These are phyloP conservation scores for Nectriaceae sp. DNA, from an alignment of 2,329 filamentous ascomycete species.

Conservation along the genomic window DNA sequence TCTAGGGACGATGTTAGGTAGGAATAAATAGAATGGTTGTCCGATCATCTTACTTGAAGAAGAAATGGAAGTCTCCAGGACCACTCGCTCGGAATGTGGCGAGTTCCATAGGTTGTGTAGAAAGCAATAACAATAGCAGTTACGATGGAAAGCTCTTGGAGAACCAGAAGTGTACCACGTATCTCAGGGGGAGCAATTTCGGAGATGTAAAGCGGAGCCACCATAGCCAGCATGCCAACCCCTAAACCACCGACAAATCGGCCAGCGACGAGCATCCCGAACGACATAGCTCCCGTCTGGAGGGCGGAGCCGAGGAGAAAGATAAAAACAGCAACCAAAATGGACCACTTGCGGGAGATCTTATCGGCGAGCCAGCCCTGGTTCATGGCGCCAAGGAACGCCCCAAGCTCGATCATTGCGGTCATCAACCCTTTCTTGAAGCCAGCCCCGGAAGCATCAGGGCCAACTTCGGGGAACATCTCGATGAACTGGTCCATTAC, in stretches of 20 bases:
- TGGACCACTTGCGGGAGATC: constrained; percentile 48
- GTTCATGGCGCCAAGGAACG: constrained; percentile 26
- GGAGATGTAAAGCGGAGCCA: constrained; percentile 33
- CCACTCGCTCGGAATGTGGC: constrained; percentile 12
- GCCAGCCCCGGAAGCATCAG: constrained; percentile 8
- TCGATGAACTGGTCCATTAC: constrained; percentile 47
- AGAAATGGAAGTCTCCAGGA: constrained; percentile 10
- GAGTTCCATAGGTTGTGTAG: constrained; percentile 28
- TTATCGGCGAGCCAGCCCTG: constrained; percentile 10
- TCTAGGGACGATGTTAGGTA: background rate
- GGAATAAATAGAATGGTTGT: constrained; percentile 3
- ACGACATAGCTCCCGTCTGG: constrained; percentile 51
- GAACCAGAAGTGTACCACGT: constrained; percentile 32
- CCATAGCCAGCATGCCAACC: constrained; percentile 52
- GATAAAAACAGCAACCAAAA: constrained; percentile 50
- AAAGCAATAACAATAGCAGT: constrained; percentile 26
- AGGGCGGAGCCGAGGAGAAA: constrained; percentile 57
- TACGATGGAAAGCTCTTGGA: constrained; percentile 33
- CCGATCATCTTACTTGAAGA: constrained; percentile 9
- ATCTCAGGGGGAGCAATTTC: constrained; percentile 32
- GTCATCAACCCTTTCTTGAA: constrained; percentile 40
- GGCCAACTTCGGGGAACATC: constrained; percentile 35
- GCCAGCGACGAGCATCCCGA: constrained; percentile 52
- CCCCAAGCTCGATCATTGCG: constrained; percentile 43
- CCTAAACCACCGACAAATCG: constrained; percentile 57